phyloP scores from a whole-genome alignment of 139 green algal genomes.

The Micromonas pusilla region DNA sequence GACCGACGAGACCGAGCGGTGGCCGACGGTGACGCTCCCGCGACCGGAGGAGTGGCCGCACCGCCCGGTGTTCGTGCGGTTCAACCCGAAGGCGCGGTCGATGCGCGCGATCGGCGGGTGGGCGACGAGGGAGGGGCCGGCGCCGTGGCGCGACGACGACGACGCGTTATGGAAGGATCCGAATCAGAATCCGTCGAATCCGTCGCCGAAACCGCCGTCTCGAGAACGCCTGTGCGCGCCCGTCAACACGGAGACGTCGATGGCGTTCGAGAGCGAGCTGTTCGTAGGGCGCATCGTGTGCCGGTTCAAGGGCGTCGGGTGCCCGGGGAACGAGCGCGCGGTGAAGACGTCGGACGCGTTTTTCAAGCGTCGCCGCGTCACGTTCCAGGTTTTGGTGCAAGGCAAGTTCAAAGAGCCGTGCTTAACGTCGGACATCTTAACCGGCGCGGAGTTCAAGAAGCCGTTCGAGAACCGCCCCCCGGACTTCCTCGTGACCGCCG shows the following conservation, averaged over 20 bases:
- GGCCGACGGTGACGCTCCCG: too few species aligned
- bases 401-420: constrained; percentile 15
- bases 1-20: too few species aligned
- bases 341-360: not conserved
- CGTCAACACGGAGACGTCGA: constrained; percentile 19
- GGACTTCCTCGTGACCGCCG: not conserved
- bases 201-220: not conserved
- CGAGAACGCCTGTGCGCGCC: not conserved
- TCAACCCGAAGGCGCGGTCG: not conserved
- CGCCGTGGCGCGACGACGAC: not conserved
- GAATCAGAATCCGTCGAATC: not conserved
- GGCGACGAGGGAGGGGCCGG: not conserved
- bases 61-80: constrained; percentile 8
- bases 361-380: not conserved
- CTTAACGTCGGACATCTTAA: not conserved
- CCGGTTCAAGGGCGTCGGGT: constrained; percentile 10
- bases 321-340: not conserved
- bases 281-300: constrained; percentile 14
- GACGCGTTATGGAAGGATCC: not conserved
- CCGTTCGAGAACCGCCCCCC: constrained; percentile 8
- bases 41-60: not conserved
- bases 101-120: not conserved
- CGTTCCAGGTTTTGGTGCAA: constrained; percentile 25
- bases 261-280: constrained; percentile 12
- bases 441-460: constrained; percentile 2